Base-by-base conservation (phyloP, 805 yeast species). In the Wickerhamiella allomyrinae region DNA sequence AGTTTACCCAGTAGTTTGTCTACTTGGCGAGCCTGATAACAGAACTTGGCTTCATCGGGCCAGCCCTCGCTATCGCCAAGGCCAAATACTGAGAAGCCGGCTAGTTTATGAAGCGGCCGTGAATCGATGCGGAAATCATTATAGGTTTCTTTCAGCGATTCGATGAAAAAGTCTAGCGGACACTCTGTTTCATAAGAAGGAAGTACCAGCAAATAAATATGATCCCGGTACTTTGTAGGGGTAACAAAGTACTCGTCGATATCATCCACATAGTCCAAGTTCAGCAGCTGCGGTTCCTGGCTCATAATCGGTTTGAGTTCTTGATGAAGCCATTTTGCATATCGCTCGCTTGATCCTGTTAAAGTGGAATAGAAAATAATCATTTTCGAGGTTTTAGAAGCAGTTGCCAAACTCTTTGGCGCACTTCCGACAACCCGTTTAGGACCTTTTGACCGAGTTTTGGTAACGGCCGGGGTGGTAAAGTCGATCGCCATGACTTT, bases 131-230 rank as follows among this genome's bases (percentile, higher is more conserved):
- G 69, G 63, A 84, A 84, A 58, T 86, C 96, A 47, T 79, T 78
- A 46, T 74, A 74, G 1, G 93, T 84, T 42, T 86, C 95, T 48
- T 74, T 69, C 49, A 86, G 65, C 35, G 82, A 76, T 52, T 83
- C 93, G 43, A 86, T 63, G 58, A 85, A 84, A 56, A 76, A 87
- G 59, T 86, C 96, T 24, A 87, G 69, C 11, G 96, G 95, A 1
- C 93, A 82, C 58, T 86, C 96, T 0, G 87, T 81, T 49, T 85
- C 95, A 56, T 86, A 86, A 0, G 95, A 84, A 1, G 96, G 96
- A 24, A 86, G 65, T 13, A 86, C 83, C 45, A 86, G 49, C 29
- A 87, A 57, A 53, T 84, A 86, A 10, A 84, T 61, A 3, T 59
- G 59, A 22, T 51, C 41, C 23, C 54, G 50, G 27, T 52, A 46